Conservation (phyloP, 2,329 filamentous ascomycete genomes). For the Blastomyces parvus region DNA sequence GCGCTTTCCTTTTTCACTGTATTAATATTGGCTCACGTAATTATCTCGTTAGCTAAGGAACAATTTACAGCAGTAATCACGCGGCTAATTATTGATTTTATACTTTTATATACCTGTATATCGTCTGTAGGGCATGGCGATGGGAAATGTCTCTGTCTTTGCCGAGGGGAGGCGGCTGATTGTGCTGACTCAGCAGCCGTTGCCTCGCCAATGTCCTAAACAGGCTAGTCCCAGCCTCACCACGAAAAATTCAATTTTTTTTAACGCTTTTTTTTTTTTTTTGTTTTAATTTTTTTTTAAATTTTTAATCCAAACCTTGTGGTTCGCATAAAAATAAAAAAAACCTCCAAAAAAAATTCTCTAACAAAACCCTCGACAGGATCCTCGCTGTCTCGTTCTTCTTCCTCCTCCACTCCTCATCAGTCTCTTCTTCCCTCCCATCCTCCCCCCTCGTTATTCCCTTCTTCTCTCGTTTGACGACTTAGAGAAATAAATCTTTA, state of each 20-base stretch:
- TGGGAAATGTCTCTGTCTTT: too few relatives aligned
- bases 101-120: too few relatives aligned
- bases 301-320: neutral
- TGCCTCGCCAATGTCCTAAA: neutral
- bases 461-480: conserved; percentile 1
- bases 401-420: conserved; percentile 5
- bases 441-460: conserved; percentile 4
- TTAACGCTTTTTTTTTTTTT: neutral
- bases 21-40: neutral
- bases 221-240: conserved; percentile 1
- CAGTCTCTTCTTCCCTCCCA: conserved; percentile 8
- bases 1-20: neutral
- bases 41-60: neutral
- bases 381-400: conserved; percentile 8
- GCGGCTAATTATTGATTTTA: neutral
- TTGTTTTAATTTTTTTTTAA: neutral
- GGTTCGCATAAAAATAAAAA: conserved; percentile 9
- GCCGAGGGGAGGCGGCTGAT: neutral
- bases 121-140: too few relatives aligned
- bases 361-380: conserved; percentile 1
- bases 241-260: neutral
- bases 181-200: neutral
- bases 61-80: neutral
- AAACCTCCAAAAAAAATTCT: neutral
- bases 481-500: neutral